Base-by-base conservation (phyloP, 805 yeast genomes). In the Pichia scutulata region DNA sequence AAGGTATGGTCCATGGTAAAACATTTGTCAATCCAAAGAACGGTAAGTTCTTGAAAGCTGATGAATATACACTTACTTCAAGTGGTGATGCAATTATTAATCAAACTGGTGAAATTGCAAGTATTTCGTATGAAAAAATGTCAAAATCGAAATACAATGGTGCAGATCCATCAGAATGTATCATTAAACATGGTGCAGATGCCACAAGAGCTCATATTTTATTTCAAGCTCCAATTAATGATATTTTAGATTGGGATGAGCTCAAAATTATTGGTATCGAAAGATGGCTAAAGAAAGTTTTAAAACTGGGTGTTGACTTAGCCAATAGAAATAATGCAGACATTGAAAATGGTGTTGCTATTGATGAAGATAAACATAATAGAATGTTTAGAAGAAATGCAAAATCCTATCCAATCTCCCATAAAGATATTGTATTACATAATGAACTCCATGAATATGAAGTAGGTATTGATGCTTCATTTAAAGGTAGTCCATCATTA, bases 1-100 rank as follows among this genome's bases (percentile, higher is more conserved):
- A 92, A 65, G 99, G 99, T 18, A 93, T 93, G 99, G 99, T 93
- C 4, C 97, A 92, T 54, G 98, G 97, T 3, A 81, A 79, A 60
- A 93, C 99, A 0, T 86, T 64, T 57, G 70, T 73, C 8, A 84
- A 90, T 56, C 93, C 96, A 3, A 67, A 64, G 0, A 83, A 76
- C 28, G 93, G 92, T 0, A 69, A 82, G 50, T 92, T 85, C 64
- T 70, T 93, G 56, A 87, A 81, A 58, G 92, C 95, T 0, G 81
- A 83, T 1, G 97, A 93, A 58, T 63, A 87, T 13, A 82, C 77
- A 39, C 40, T 65, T 3, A 44, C 53, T 12, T 50, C 70, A 0
- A 69, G 71, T 47, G 66, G 75, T 0, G 65, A 64, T 2, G 83
- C 84, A 2, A 57, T 65, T 4, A 72, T 86, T 9, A 73, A 61